A percentile compares a stretch with the other conserved stretches of the same genome.
Evolutionary conservation across 768 basidiomycete species (phyloP).

Genomic region (Amanita pallidorosea): DNA sequence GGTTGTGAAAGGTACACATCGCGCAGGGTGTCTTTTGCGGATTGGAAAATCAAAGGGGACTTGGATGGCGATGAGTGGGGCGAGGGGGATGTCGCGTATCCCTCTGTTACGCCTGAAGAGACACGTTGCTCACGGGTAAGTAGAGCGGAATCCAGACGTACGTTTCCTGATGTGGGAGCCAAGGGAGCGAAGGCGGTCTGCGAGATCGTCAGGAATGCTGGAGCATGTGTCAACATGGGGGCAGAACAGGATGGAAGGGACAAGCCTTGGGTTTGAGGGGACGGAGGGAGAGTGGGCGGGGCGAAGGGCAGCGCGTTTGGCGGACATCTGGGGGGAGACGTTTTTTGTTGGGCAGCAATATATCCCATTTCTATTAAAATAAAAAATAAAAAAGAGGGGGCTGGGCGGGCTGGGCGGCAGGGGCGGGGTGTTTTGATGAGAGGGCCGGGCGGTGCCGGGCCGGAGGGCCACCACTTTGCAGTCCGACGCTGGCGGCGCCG

Average conservation of each 20-base stretch:
- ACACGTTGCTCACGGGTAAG: not conserved
- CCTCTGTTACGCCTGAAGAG: conserved; percentile 47
- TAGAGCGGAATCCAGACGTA: conserved; percentile 13
- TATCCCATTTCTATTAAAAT: no score
- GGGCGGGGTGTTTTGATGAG: no score
- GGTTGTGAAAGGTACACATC: conserved; percentile 24
- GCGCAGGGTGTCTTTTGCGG: conserved; percentile 46
- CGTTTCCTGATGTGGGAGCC: conserved; percentile 53
- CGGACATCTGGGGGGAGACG: not conserved
- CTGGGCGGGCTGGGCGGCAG: not conserved
- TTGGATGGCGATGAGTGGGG: conserved; percentile 29
- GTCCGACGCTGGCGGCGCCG: not conserved
- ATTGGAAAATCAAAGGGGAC: conserved; percentile 31
- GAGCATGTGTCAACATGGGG: not conserved
- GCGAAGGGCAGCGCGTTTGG: not conserved
- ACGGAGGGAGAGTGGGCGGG: not conserved
- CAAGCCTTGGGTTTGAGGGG: not conserved
- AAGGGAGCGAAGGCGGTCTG: conserved; percentile 42
- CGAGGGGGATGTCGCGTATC: conserved; percentile 32
- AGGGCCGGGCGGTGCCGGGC: no score
- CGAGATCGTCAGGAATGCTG: conserved; percentile 27
- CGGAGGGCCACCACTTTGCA: not conserved
- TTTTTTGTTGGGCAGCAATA: no score
- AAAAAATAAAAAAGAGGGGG: no score
- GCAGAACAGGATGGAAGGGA: not conserved